Conservation (phyloP, 2,329 filamentous ascomycete genomes). For the Xylariaceae sp. region DNA sequence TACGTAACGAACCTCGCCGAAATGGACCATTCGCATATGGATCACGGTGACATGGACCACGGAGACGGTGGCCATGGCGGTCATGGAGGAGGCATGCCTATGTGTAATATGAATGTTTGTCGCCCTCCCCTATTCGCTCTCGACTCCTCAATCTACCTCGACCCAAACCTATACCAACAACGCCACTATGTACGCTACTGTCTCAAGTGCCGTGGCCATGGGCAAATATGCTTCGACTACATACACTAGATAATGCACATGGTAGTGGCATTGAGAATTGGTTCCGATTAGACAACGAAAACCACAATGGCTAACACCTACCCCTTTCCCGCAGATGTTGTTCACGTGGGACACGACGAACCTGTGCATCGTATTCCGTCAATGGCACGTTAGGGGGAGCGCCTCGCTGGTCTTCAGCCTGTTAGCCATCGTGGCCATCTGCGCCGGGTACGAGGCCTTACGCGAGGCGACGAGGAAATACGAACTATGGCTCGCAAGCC, state of each 20-base stretch:
- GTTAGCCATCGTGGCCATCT: slow-evolving; percentile 79
- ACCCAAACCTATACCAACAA: neutral
- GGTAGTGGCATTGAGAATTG: neutral
- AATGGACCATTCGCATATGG: slow-evolving; percentile 64
- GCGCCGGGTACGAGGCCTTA: slow-evolving; percentile 91
- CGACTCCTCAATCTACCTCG: neutral
- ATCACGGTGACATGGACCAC: slow-evolving; percentile 61
- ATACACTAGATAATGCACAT: neutral
- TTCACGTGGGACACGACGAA: slow-evolving; percentile 95
- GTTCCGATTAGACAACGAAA: neutral
- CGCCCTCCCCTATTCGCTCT: neutral
- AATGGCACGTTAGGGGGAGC: slow-evolving; percentile 84
- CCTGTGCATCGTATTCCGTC: slow-evolving; percentile 93
- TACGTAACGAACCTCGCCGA: slow-evolving; percentile 44
- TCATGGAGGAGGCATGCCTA: slow-evolving; percentile 54
- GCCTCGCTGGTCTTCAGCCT: slow-evolving; percentile 82
- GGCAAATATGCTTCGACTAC: neutral
- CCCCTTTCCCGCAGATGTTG: slow-evolving; percentile 72
- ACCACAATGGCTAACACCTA: slow-evolving; percentile 10
- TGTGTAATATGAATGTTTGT: slow-evolving; percentile 91
- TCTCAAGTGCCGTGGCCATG: neutral
- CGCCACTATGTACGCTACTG: neutral
- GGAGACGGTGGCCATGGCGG: slow-evolving; percentile 55
- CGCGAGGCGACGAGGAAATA: slow-evolving; percentile 79
- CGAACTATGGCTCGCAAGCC: slow-evolving; percentile 63